Percentiles rank a stretch among this genome's conserved stretches.
Evolutionary conservation across 106 monocot species (phyloP).

Genomic region (Allium fistulosum): DNA sequence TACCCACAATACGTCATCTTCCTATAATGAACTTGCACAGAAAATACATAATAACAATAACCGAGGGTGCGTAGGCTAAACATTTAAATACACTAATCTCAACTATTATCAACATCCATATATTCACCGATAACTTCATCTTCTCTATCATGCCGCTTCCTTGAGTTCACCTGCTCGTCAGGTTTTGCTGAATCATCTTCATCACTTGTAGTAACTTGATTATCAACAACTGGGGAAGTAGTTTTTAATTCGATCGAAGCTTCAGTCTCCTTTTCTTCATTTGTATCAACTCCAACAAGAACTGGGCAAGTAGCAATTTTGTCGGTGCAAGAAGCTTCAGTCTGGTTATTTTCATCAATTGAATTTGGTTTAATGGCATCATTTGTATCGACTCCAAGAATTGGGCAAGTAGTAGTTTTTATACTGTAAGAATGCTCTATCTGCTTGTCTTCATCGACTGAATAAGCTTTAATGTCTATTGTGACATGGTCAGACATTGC

Average conservation of each 20-base stretch:
- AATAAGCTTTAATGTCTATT: slow-evolving; percentile 4
- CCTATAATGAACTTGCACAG: background rate
- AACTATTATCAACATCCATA: slow-evolving; percentile 5
- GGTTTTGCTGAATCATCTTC: background rate
- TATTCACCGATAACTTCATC: background rate
- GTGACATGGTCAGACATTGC: slow-evolving; percentile 4
- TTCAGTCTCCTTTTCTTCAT: too few species aligned
- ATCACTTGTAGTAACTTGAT: background rate
- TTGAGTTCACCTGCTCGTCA: slow-evolving; percentile 1
- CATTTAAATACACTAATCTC: background rate
- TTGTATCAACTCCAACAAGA: too few species aligned
- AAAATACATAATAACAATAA: background rate
- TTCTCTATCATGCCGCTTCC: slow-evolving; percentile 8
- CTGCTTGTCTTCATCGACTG: slow-evolving; percentile 6
- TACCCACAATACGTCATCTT: background rate
- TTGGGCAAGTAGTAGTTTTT: too few species aligned
- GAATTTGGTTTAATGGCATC: too few species aligned
- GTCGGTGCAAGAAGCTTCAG: too few species aligned
- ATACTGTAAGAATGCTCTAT: background rate
- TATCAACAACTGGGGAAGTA: too few species aligned
- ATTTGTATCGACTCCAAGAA: too few species aligned
- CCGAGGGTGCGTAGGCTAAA: background rate
- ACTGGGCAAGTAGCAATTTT: too few species aligned
- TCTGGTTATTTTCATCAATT: too few species aligned
- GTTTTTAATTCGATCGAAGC: too few species aligned